Evolutionary conservation across 2,329 filamentous ascomycete genomes (phyloP).

Genomic region (Alternaria gaisen): DNA sequence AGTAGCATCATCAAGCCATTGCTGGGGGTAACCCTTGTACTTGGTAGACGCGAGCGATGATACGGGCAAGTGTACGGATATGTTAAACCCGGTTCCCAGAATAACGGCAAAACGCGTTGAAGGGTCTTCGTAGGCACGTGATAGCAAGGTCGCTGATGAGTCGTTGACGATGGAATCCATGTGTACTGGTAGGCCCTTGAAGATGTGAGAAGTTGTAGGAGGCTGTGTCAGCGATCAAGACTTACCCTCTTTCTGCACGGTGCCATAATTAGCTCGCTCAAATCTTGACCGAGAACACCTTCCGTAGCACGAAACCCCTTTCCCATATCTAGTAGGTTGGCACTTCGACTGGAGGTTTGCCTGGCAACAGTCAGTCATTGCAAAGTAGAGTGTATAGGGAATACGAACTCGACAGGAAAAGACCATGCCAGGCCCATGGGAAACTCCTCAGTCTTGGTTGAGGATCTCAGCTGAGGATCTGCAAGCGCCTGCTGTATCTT

Average conservation of each 20-base stretch:
- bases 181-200: constrained; percentile 62
- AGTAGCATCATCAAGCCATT: constrained; percentile 65
- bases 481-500: constrained; percentile 65
- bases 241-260: constrained; percentile 63
- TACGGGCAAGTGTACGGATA: constrained; percentile 68
- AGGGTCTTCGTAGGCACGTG: constrained; percentile 68
- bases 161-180: constrained; percentile 72
- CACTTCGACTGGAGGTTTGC: constrained; percentile 67
- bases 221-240: constrained; percentile 4
- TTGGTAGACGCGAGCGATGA: constrained; percentile 63
- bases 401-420: constrained; percentile 66
- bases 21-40: constrained; percentile 63
- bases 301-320: constrained; percentile 70
- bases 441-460: constrained; percentile 53
- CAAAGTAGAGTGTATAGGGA: not conserved
- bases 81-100: constrained; percentile 71
- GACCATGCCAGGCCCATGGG: constrained; percentile 72
- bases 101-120: constrained; percentile 70
- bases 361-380: constrained; percentile 35
- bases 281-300: constrained; percentile 66
- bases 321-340: constrained; percentile 68
- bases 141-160: constrained; percentile 67
- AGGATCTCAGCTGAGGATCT: constrained; percentile 50
- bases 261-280: constrained; percentile 66
- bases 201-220: constrained; percentile 26